Evolutionary conservation across 2,329 filamentous ascomycete genomes (phyloP), one percentile per base, ranked within the genome.

Genomic region (Raffaelea arxii): DNA sequence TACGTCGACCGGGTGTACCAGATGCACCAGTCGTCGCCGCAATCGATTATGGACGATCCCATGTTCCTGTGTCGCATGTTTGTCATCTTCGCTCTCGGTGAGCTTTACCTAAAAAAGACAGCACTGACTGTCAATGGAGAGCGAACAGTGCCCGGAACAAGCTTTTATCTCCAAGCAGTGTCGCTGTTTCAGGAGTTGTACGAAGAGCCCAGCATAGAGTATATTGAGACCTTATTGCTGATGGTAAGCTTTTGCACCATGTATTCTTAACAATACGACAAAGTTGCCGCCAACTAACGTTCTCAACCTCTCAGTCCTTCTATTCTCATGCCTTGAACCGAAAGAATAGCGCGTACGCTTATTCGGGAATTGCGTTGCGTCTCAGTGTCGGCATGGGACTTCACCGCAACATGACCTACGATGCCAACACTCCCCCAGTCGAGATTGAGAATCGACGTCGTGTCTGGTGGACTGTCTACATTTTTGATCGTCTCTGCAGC

Each of bases 241-340:
- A 56, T 69, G 43, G 43, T 45, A 11, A 6, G 35, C 30, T 19
- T 9, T n/a, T n/a, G n/a, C n/a, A n/a, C n/a, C n/a, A n/a, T n/a
- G n/a, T n/a, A n/a, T n/a, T n/a, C n/a, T n/a, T n/a, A n/a, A n/a
- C n/a, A n/a, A n/a, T n/a, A n/a, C n/a, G n/a, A n/a, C n/a, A n/a
- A n/a, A n/a, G n/a, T n/a, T n/a, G n/a, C n/a, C n/a, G n/a, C n/a
- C n/a, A n/a, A n/a, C n/a, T n/a, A n/a, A n/a, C n/a, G n/a, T n/a
- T n/a, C n/a, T n/a, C n/a, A n/a, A n/a, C n/a, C 18, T 10, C 35
- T n/a, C 25, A 41, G 45, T 62, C 61, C 1, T 55, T 67, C 16
- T 68, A 65, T 46, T 65, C 64, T 6, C 57, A 63, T 24, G 56
- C 59, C 3, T 52, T 69, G 30, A 67, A 67, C 47, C 55, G 66